Percentiles rank a stretch among this genome's conserved stretches.
Evolutionary conservation across 1,284 basidiomycete species (phyloP).

Genomic region (Pascua sp.): DNA sequence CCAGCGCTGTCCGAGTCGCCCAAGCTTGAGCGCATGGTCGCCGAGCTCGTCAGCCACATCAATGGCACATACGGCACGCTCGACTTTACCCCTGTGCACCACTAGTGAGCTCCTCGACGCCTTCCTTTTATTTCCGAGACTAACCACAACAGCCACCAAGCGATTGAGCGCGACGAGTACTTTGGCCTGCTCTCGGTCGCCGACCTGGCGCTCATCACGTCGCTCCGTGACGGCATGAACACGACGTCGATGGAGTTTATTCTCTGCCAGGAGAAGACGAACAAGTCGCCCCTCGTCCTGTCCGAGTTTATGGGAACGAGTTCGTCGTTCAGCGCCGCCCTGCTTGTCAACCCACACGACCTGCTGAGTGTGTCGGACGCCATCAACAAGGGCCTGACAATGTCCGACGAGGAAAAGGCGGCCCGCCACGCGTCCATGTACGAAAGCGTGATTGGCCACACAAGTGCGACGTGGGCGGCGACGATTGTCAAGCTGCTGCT

Average conservation of each 20-base stretch:
- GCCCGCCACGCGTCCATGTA: conserved; percentile 73
- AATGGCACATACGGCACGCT: conserved; percentile 94
- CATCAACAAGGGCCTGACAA: conserved; percentile 81
- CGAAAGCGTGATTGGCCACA: conserved; percentile 87
- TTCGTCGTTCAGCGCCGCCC: conserved; percentile 46
- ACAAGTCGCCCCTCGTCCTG: conserved; percentile 81
- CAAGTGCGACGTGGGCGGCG: conserved; percentile 92
- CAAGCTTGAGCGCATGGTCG: conserved; percentile 88
- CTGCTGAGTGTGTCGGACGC: conserved; percentile 83
- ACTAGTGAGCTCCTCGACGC: conserved; percentile 62
- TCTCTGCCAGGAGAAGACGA: conserved; percentile 76
- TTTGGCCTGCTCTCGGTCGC: conserved; percentile 94
- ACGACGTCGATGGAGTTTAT: conserved; percentile 98
- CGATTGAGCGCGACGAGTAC: conserved; percentile 96
- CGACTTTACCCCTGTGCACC: conserved; percentile 98
- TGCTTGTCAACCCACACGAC: conserved; percentile 52
- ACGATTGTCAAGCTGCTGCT: conserved; percentile 85
- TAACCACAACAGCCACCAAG: conserved; percentile 71
- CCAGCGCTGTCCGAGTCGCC: conserved; percentile 92
- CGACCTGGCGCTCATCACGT: conserved; percentile 92
- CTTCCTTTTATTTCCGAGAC: neutral
- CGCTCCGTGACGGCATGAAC: conserved; percentile 97
- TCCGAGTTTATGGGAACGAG: conserved; percentile 96
- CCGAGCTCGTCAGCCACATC: conserved; percentile 92
- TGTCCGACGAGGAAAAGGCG: conserved; percentile 73